These are phyloP conservation scores for Aspergillus sp. DNA, from an alignment of 2,329 filamentous ascomycete genomes.

Conservation along the genomic window DNA sequence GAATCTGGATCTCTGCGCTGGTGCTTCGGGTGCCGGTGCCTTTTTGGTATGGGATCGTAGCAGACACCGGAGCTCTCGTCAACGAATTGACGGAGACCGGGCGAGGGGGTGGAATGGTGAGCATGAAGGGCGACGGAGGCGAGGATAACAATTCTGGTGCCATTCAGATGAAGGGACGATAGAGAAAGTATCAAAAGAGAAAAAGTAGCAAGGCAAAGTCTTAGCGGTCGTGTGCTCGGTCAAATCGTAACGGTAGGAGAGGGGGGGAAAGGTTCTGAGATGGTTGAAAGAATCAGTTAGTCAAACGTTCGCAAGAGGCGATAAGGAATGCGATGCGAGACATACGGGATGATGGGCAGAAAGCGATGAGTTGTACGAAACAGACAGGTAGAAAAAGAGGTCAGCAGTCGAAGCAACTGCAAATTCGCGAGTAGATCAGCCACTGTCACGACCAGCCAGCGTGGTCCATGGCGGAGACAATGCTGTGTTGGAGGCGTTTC, in stretches of 20 bases:
- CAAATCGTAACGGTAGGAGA: background rate
- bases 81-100: conserved; percentile 30
- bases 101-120: conserved; percentile 25
- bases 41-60: conserved; percentile 18
- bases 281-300: background rate
- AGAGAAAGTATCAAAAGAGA: background rate
- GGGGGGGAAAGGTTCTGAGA: conserved; percentile 1
- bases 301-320: background rate
- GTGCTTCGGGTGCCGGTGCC: conserved; percentile 18
- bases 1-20: conserved; percentile 19
- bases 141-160: conserved; percentile 9
- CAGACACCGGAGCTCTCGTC: conserved; percentile 16
- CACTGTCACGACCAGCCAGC: conserved; percentile 16
- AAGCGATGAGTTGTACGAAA: background rate
- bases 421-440: background rate
- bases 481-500: conserved; percentile 11
- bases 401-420: background rate
- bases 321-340: conserved; percentile 1
- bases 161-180: conserved; percentile 1
- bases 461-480: conserved; percentile 19
- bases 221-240: too few species aligned
- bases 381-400: background rate
- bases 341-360: conserved; percentile 4
- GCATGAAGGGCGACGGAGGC: conserved; percentile 16
- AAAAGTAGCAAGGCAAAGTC: conserved; percentile 1